Evolutionary conservation across 441 rosid genomes (phyloP), one percentile per base, ranked within the genome.

Genomic region (Corymbia calophylla): DNA sequence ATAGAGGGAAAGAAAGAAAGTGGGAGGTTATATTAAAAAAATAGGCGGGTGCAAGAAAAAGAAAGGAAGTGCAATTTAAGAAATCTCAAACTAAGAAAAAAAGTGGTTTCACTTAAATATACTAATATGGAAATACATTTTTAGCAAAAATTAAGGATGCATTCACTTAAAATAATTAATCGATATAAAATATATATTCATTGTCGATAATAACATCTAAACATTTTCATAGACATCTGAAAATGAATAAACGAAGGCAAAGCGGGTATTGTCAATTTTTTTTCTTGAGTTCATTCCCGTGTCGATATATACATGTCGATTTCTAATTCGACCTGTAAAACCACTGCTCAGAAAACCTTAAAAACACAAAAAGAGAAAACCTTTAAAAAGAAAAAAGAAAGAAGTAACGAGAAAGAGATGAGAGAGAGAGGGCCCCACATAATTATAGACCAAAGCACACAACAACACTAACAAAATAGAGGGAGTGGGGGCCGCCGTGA

Each of bases 121-220:
- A 77, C 1, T 7, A 0, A 77, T 2, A 21, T 21, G 3, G 4
- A 3, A 39, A 11, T 6, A 21, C 2, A 19, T 3, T 62, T 29
- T 62, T 7, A 14, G 18, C 0, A 1, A 0, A 58, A 1, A 15
- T 29, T 62, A 14, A 14, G 1, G 5, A 16, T 62, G 1, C 2
- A 3, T 14, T 62, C 32, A 0, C 29, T 62, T 58, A 58, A 58
- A 29, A 58, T 58, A 58, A 58, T 58, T 1, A 1, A 14, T 25
- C n/a, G 2, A 1, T 58, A 25, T 0, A 58, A 58, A 25, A 58
- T 25, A 6, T 39, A 25, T 25, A 58, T 58, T 58, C n/a, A 25
- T 58, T 10, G 25, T 23, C 62, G 17, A 23, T 21, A 55, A 55
- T 55, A 55, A 55, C 4, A 1, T 56, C 62, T 9, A 4, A 58